These are phyloP conservation scores for Cercospora beticola DNA, from an alignment of 2,329 filamentous ascomycete genomes.

Conservation along the genomic window DNA sequence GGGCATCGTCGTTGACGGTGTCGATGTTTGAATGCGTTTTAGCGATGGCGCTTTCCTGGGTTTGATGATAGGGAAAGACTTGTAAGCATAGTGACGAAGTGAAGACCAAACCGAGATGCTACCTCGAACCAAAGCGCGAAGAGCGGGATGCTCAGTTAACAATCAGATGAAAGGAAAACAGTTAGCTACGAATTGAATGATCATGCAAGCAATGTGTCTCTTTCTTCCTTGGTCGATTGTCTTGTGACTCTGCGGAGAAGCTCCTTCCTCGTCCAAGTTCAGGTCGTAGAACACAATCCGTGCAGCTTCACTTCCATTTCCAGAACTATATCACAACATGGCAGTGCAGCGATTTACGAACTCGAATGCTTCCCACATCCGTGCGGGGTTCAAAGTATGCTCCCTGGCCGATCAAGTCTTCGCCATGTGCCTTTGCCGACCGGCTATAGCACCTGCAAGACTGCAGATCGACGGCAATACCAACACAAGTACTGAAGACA, in stretches of 20 bases:
- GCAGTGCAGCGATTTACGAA: background rate
- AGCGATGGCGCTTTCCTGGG: slow-evolving; percentile 11
- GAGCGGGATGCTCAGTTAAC: slow-evolving; percentile 9
- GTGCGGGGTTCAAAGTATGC: background rate
- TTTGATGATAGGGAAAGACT: slow-evolving; percentile 1
- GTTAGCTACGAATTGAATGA: slow-evolving; percentile 21
- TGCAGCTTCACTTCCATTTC: no score
- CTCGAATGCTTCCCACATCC: background rate
- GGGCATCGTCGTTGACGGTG: slow-evolving; percentile 78
- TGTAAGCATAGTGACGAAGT: slow-evolving; percentile 18
- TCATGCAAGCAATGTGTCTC: background rate
- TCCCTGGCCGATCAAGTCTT: background rate
- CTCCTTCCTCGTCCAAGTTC: no score
- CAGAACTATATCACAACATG: no score
- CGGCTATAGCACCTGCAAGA: background rate
- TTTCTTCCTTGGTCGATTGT: background rate
- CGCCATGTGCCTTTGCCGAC: background rate
- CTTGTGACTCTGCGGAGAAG: background rate
- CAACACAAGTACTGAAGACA: slow-evolving; percentile 6
- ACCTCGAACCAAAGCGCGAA: slow-evolving; percentile 23
- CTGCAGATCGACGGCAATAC: background rate
- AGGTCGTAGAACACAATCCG: no score
- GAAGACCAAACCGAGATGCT: slow-evolving; percentile 17
- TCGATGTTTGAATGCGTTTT: slow-evolving; percentile 65
- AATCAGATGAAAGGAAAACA: slow-evolving; percentile 2